Conservation (phyloP, 306 rosid genomes). For the Ormosia semicastrata region DNA sequence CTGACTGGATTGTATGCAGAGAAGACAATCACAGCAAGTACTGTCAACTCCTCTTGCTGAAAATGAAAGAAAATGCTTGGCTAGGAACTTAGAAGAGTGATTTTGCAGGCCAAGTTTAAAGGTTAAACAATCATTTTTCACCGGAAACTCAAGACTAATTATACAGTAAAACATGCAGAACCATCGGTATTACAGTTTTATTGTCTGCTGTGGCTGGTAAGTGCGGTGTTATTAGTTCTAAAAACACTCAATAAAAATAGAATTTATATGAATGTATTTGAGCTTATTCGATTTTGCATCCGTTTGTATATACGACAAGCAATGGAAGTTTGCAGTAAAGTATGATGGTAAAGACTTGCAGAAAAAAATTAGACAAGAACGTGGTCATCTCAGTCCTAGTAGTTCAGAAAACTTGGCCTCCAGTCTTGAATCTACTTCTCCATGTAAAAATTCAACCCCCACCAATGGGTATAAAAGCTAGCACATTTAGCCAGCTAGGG, state of each 20-base stretch:
- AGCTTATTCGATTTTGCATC: conserved; percentile 7
- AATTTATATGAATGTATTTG: conserved; percentile 11
- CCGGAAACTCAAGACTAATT: background rate
- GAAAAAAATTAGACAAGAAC: background rate
- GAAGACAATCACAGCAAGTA: conserved; percentile 5
- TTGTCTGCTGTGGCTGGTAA: background rate
- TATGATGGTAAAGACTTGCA: background rate
- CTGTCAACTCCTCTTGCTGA: conserved; percentile 7
- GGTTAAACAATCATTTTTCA: conserved; percentile 15
- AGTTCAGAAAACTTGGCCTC: background rate
- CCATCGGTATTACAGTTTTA: background rate
- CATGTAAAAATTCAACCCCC: no score
- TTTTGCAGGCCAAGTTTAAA: conserved; percentile 13
- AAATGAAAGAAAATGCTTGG: background rate
- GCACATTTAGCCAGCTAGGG: no score
- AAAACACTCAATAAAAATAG: background rate
- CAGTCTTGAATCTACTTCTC: no score
- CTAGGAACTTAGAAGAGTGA: conserved; percentile 8
- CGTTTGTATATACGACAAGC: background rate
- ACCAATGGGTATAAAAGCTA: no score
- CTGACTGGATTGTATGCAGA: conserved; percentile 10
- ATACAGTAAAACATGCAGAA: conserved; percentile 9
- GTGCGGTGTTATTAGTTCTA: background rate
- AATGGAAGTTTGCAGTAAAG: background rate
- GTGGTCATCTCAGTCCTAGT: background rate